Evolutionary conservation across 345 rosid species (phyloP).

Genomic region (Citrus medica): DNA sequence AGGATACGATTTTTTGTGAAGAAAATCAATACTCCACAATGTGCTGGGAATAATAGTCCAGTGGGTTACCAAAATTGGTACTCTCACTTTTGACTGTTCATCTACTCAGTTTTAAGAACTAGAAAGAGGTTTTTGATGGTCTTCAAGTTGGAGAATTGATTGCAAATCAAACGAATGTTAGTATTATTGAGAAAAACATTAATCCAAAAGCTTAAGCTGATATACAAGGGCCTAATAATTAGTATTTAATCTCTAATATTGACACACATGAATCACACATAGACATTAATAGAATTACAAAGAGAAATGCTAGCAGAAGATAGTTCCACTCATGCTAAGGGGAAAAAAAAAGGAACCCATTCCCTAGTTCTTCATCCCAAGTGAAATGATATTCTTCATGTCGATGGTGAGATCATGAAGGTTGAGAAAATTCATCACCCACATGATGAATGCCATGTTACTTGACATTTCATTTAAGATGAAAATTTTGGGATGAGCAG

Average conservation of each 20-base stretch:
- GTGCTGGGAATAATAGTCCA: not conserved
- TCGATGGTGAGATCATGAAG: no score
- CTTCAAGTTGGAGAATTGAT: not conserved
- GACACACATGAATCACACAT: not conserved
- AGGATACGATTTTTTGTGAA: not conserved
- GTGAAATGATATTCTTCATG: no score
- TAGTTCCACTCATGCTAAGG: no score
- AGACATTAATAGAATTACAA: not conserved
- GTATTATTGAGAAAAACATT: not conserved
- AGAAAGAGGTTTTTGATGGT: not conserved
- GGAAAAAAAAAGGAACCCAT: no score
- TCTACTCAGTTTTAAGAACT: not conserved
- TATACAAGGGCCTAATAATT: not conserved
- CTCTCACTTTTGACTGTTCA: not conserved
- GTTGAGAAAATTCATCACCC: no score
- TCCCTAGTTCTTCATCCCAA: no score
- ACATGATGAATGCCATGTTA: no score
- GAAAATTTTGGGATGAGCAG: not conserved
- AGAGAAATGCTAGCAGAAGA: no score
- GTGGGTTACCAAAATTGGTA: not conserved
- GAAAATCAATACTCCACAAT: not conserved
- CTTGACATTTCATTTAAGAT: no score
- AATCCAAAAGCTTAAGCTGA: not conserved
- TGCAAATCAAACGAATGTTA: not conserved
- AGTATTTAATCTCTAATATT: not conserved